Evolutionary conservation across 371 early-diverging fungal species (phyloP).

Genomic region (Mortierella polycephala): DNA sequence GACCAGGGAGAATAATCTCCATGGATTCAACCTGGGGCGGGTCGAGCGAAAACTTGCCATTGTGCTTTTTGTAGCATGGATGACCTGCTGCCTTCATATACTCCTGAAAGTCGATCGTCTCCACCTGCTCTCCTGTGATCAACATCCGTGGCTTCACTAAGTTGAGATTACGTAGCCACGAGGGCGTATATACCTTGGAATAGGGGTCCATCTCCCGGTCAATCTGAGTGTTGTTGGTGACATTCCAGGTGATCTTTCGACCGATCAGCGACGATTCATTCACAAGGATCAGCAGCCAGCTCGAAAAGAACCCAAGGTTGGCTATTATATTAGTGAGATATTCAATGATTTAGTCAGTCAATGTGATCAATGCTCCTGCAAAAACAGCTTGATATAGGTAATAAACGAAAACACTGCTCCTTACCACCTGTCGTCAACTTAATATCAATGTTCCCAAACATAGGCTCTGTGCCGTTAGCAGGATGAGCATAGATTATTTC

Average conservation of each 20-base stretch:
- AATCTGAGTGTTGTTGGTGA: conserved; percentile 47
- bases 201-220: conserved; percentile 54
- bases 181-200: conserved; percentile 40
- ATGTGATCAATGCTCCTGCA: neutral
- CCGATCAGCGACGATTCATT: conserved; percentile 49
- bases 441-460: conserved; percentile 51
- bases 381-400: neutral
- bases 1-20: conserved; percentile 44
- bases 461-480: conserved; percentile 46
- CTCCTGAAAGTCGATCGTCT: conserved; percentile 44
- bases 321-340: conserved; percentile 7
- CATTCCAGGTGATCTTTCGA: conserved; percentile 47
- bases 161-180: conserved; percentile 41
- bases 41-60: conserved; percentile 48
- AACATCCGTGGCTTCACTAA: conserved; percentile 34
- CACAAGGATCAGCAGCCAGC: conserved; percentile 44
- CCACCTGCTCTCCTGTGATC: conserved; percentile 37
- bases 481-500: conserved; percentile 38
- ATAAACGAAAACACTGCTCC: neutral
- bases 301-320: conserved; percentile 50
- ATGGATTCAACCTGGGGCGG: conserved; percentile 36
- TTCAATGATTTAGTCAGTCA: no score
- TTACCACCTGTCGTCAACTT: conserved; percentile 34
- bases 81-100: conserved; percentile 34
- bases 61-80: conserved; percentile 47